Evolutionary conservation across 495 filamentous ascomycete genomes (phyloP).

Genomic region (Bacidia gigantensis): DNA sequence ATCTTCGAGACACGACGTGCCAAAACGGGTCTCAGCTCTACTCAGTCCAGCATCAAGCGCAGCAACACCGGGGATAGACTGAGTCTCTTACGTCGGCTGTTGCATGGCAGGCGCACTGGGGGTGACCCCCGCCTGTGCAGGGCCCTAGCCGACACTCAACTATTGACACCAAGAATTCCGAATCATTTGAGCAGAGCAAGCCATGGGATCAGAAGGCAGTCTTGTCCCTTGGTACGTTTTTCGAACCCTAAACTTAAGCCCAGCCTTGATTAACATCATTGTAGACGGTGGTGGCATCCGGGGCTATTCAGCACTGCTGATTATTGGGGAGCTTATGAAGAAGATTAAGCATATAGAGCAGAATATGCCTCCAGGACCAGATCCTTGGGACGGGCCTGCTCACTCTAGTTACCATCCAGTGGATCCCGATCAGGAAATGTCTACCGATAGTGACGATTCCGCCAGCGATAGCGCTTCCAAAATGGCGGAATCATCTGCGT

Average conservation of each 20-base stretch:
- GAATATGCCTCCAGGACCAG: neutral
- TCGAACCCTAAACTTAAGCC: too few species aligned
- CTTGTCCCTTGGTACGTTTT: conserved; percentile 9
- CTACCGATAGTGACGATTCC: neutral
- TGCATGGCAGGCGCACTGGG: neutral
- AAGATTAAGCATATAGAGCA: conserved; percentile 8
- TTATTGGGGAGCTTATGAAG: conserved; percentile 17
- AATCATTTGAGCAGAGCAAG: conserved; percentile 8
- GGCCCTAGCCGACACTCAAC: conserved; percentile 3
- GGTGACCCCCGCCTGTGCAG: neutral
- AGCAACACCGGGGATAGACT: too few species aligned
- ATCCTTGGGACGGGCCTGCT: conserved; percentile 11
- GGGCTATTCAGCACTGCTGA: conserved; percentile 19
- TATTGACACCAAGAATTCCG: conserved; percentile 5
- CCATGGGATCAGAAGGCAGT: conserved; percentile 15
- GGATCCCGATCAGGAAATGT: neutral
- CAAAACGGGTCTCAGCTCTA: too few species aligned
- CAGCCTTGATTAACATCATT: neutral
- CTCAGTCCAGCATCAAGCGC: too few species aligned
- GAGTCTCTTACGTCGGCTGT: neutral
- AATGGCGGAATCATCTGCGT: conserved; percentile 8
- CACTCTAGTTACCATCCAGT: conserved; percentile 15
- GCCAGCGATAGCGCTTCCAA: neutral
- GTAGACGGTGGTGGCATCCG: conserved; percentile 21
- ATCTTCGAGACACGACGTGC: neutral